Conservation (phyloP, 2,329 filamentous ascomycete species). For the Helicocarpus griseus region DNA sequence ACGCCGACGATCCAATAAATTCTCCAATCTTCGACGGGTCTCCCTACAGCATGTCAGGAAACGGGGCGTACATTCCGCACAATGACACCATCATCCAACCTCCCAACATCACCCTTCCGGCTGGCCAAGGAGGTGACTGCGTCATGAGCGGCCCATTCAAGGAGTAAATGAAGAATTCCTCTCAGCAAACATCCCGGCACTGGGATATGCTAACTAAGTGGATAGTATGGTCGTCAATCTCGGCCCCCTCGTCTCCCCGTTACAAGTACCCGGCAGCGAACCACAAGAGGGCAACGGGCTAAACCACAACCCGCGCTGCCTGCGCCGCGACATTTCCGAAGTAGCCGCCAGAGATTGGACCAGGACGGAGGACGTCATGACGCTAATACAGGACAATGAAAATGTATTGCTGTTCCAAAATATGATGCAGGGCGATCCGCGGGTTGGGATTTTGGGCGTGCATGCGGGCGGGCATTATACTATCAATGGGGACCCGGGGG, state of each 20-base stretch:
- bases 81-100: background rate
- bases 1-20: conserved; percentile 20
- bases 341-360: background rate
- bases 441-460: background rate
- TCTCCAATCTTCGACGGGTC: conserved; percentile 30
- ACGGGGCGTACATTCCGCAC: conserved; percentile 11
- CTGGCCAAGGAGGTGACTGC: conserved; percentile 18
- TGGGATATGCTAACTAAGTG: background rate
- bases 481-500: background rate
- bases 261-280: conserved; percentile 8
- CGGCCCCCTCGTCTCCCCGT: conserved; percentile 14
- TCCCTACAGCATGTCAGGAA: conserved; percentile 27
- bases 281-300: conserved; percentile 6
- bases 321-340: conserved; percentile 29
- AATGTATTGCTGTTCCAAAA: background rate
- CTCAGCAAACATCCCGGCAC: background rate
- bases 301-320: conserved; percentile 25
- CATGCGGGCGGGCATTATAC: conserved; percentile 3
- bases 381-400: conserved; percentile 1
- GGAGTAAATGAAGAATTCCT: background rate
- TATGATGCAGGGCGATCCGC: background rate
- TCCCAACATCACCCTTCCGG: background rate
- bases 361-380: background rate
- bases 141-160: conserved; percentile 18
- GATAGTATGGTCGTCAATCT: conserved; percentile 28